phyloP scores from a whole-genome alignment of 176 grass and related monocot genomes.

The Olyra latifolia region DNA sequence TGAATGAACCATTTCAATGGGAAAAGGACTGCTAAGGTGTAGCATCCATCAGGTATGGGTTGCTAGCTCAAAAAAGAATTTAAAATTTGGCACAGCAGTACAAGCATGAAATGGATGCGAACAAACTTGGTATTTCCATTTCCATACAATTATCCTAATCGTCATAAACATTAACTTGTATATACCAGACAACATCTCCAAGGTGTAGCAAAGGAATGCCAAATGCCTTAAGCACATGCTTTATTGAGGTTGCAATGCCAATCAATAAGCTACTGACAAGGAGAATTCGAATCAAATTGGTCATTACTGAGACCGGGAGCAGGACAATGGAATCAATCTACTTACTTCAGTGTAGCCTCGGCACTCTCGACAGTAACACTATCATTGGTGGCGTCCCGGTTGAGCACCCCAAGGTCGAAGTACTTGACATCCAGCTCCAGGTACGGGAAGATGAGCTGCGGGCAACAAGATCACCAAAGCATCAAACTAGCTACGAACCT shows the following conservation, averaged over 20 bases:
- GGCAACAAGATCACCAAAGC: neutral
- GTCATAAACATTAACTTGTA: neutral
- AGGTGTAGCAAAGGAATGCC: neutral
- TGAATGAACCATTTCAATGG: neutral
- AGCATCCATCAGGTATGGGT: neutral
- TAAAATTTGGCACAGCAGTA: neutral
- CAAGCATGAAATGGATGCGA: neutral
- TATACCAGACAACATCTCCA: neutral
- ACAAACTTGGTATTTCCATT: neutral
- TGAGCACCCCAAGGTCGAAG: constrained; percentile 87
- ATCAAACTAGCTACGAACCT: neutral
- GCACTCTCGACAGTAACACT: constrained; percentile 86
- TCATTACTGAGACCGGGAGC: neutral
- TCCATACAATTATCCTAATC: neutral
- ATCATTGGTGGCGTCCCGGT: constrained; percentile 85
- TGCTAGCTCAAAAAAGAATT: neutral
- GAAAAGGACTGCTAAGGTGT: neutral
- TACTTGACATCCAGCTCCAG: constrained; percentile 93
- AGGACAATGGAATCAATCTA: neutral
- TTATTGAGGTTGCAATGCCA: neutral
- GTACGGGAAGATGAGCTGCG: constrained; percentile 88
- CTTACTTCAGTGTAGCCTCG: constrained; percentile 87
- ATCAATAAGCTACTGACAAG: neutral
- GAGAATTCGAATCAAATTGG: neutral
- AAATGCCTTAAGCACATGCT: neutral